Evolutionary conservation across 139 green algal species (phyloP), one percentile per base, ranked within the genome.

Genomic region (Tetraselmis chui): DNA sequence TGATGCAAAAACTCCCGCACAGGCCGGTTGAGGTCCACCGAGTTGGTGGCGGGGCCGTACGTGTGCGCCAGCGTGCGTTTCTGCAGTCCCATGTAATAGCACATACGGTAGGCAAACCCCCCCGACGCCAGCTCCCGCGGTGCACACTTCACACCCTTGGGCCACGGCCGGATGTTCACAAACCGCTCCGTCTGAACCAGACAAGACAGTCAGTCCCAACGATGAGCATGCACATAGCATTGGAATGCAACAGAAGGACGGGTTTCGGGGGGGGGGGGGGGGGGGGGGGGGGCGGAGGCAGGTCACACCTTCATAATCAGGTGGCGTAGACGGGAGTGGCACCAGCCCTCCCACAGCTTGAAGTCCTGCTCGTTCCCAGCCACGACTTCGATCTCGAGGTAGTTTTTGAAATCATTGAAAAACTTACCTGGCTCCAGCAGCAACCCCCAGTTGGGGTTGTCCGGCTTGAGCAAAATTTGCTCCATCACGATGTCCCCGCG

Each of bases 321-420:
- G 67, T 92, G 84, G 0, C 95, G 83, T 79, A 98, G 84, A 59
- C 93, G 85, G 23, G 92, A 97, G 76, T 93, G 88, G 76, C 95
- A 92, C 91, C 93, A 98, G 29, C 95, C 95, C 78, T 94, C 90
- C 95, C 95, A 98, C 5, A 88, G 81, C 28, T 90, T 86, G 78
- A 96, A 91, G 81, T 97, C 91, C 29, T 90, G 87, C 77, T 92
- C 89, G 79, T 26, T 91, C 23, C 75, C 74, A 1, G 94, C 93
- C 11, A 80, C 45, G n/a, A 98, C 91, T 84, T 97, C 91, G 32
- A 98, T 88, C 89, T 94, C 91, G 31, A 97, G 88, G 84, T 91
- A 98, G 77, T 96, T 92, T 29, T 92, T 95, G 88, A 93, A 95
- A 2, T 78, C 75, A 23, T 86, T 81, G 79, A 98, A 97, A 85